Evolutionary conservation across 2,329 filamentous ascomycete species (phyloP).

Genomic region (Aureobasidium melanogenum): DNA sequence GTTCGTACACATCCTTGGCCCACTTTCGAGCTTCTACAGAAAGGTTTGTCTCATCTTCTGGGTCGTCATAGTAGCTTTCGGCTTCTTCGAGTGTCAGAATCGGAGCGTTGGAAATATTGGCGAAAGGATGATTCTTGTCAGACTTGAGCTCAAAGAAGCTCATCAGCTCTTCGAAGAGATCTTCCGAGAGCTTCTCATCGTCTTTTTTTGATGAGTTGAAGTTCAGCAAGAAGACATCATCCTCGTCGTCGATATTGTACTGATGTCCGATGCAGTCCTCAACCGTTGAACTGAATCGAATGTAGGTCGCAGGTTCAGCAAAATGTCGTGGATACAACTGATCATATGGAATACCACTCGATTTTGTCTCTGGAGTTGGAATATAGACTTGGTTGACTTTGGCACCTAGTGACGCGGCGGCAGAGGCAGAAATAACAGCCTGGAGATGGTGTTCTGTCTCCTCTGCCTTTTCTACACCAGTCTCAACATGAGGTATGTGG

Average conservation of each 20-base stretch:
- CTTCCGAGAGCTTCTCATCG: slow-evolving; percentile 63
- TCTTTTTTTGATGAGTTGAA: slow-evolving; percentile 66
- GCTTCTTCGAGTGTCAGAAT: slow-evolving; percentile 50
- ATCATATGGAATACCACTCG: slow-evolving; percentile 69
- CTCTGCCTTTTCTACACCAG: slow-evolving; percentile 92
- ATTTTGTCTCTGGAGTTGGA: slow-evolving; percentile 55
- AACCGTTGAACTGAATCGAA: slow-evolving; percentile 95
- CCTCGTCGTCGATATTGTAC: slow-evolving; percentile 92
- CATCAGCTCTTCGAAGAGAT: slow-evolving; percentile 91
- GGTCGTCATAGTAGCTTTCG: slow-evolving; percentile 54
- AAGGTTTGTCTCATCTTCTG: slow-evolving; percentile 35
- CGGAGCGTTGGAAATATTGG: slow-evolving; percentile 79
- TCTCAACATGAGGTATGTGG: slow-evolving; percentile 77
- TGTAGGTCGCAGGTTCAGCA: slow-evolving; percentile 82
- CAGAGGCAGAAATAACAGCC: slow-evolving; percentile 61
- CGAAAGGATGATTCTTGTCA: slow-evolving; percentile 75
- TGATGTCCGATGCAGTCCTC: slow-evolving; percentile 85
- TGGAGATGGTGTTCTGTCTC: slow-evolving; percentile 98
- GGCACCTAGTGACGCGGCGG: slow-evolving; percentile 44
- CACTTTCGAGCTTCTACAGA: slow-evolving; percentile 47
- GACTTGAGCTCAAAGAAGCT: slow-evolving; percentile 88
- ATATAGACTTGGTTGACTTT: slow-evolving; percentile 58
- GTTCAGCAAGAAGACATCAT: slow-evolving; percentile 72
- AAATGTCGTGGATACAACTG: slow-evolving; percentile 73
- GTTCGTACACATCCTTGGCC: slow-evolving; percentile 75